phyloP scores from a whole-genome alignment of 805 yeast genomes.

The Cyberlindnera meyerae region DNA sequence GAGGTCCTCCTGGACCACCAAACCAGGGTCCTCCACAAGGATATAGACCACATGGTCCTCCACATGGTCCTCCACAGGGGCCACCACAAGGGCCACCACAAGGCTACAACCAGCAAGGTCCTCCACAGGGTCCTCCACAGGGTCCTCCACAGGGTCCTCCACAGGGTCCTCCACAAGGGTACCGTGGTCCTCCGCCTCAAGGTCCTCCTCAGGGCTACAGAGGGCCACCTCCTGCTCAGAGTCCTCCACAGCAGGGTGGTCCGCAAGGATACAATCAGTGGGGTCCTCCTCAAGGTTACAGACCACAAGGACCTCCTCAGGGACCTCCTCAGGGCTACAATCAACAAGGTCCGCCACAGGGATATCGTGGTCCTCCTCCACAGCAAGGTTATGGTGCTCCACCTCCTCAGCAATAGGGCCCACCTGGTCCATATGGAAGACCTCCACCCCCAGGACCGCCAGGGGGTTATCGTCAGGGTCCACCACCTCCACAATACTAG shows the following conservation, averaged over 20 bases:
- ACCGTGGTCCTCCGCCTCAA: constrained; percentile 2
- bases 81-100: neutral
- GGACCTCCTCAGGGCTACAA: too few relatives aligned
- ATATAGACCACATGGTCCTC: neutral
- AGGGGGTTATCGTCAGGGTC: neutral
- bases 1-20: neutral
- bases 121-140: constrained; percentile 3
- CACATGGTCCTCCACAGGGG: neutral
- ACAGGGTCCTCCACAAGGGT: neutral
- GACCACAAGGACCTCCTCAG: too few relatives aligned
- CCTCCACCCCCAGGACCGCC: constrained; percentile 1
- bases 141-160: constrained; percentile 1
- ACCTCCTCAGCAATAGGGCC: too few relatives aligned
- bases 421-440: too few relatives aligned
- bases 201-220: constrained; percentile 1
- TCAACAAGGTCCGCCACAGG: too few relatives aligned
- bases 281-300: too few relatives aligned
- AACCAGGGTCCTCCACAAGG: neutral
- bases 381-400: constrained; percentile 1
- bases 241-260: too few relatives aligned
- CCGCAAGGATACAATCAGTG: too few relatives aligned
- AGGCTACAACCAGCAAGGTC: neutral
- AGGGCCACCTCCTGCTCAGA: neutral
- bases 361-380: neutral
- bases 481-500: constrained; percentile 2